These are phyloP conservation scores for Lasiosphaeria ovina DNA, from an alignment of 495 filamentous ascomycete genomes.

Conservation along the genomic window DNA sequence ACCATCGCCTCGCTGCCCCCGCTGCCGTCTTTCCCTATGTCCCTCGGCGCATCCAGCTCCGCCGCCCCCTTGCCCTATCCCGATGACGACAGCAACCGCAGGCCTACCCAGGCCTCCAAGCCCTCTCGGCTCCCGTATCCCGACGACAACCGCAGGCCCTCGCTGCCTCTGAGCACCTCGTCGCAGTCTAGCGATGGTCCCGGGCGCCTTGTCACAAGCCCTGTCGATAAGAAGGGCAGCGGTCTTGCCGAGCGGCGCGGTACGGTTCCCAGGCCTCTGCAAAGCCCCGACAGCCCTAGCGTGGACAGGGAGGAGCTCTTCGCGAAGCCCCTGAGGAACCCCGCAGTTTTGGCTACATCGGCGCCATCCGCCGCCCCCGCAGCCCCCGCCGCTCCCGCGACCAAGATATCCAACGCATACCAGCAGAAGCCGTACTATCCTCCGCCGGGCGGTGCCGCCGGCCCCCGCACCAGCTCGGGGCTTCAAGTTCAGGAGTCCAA, in stretches of 20 bases:
- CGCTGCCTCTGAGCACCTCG: conserved; percentile 27
- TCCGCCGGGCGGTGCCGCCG: conserved; percentile 37
- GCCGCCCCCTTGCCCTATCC: conserved; percentile 72
- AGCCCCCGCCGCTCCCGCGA: conserved; percentile 24
- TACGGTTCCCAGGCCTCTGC: conserved; percentile 69
- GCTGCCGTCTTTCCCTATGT: conserved; percentile 53
- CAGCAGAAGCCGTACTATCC: conserved; percentile 51
- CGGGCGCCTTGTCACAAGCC: conserved; percentile 44
- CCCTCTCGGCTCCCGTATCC: conserved; percentile 43
- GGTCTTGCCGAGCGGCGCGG: conserved; percentile 70
- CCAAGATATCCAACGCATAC: conserved; percentile 46
- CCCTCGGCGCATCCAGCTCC: conserved; percentile 62
- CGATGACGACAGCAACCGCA: conserved; percentile 66
- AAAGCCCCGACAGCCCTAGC: conserved; percentile 69
- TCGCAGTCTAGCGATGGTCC: conserved; percentile 37
- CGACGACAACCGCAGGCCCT: conserved; percentile 42
- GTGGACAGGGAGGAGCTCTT: conserved; percentile 71
- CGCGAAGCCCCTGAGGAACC: conserved; percentile 48
- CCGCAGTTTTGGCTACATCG: conserved; percentile 3
- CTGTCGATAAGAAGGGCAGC: conserved; percentile 48
- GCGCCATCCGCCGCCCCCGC: conserved; percentile 12
- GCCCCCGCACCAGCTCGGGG: conserved; percentile 18
- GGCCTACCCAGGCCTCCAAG: conserved; percentile 34
- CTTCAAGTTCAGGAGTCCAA: conserved; percentile 37
- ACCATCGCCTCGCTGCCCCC: conserved; percentile 36